phyloP scores from a whole-genome alignment of 306 rosid species.

The Trifolium repens region DNA sequence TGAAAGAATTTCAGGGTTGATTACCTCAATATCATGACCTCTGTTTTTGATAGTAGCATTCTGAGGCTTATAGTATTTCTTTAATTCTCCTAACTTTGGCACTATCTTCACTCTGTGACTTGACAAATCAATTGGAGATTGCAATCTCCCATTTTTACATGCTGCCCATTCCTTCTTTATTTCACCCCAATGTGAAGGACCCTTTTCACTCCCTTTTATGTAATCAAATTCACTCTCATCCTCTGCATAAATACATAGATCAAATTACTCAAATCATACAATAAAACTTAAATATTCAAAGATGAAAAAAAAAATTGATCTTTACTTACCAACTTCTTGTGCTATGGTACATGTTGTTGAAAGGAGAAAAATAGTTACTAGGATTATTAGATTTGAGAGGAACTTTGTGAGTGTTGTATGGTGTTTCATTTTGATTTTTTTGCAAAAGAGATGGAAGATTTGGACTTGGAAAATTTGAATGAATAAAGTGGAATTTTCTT shows the following conservation, averaged over 20 bases:
- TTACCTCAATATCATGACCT: conserved; percentile 76
- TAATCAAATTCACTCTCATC: conserved; percentile 68
- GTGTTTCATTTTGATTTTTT: conserved; percentile 47
- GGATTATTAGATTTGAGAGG: conserved; percentile 29
- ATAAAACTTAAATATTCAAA: background rate
- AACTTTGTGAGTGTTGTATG: conserved; percentile 32
- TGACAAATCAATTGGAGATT: conserved; percentile 74
- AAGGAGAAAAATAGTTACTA: conserved; percentile 33
- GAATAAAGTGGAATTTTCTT: background rate
- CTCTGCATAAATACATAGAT: conserved; percentile 53
- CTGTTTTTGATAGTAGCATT: conserved; percentile 65
- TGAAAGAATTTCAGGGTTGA: background rate
- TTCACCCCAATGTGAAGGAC: conserved; percentile 66
- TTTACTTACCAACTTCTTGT: conserved; percentile 72
- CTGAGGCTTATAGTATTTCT: conserved; percentile 45
- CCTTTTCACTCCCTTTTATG: conserved; percentile 50
- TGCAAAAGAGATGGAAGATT: background rate
- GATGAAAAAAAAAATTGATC: background rate
- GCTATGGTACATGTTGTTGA: conserved; percentile 43
- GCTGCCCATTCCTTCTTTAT: conserved; percentile 63
- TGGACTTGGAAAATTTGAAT: background rate
- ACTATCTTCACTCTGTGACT: conserved; percentile 46
- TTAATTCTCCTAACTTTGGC: conserved; percentile 46
- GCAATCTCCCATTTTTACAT: conserved; percentile 63
- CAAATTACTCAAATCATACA: background rate